Evolutionary conservation across 1,139 yeast genomes (phyloP).

Genomic region (Dujonia santamariae): DNA sequence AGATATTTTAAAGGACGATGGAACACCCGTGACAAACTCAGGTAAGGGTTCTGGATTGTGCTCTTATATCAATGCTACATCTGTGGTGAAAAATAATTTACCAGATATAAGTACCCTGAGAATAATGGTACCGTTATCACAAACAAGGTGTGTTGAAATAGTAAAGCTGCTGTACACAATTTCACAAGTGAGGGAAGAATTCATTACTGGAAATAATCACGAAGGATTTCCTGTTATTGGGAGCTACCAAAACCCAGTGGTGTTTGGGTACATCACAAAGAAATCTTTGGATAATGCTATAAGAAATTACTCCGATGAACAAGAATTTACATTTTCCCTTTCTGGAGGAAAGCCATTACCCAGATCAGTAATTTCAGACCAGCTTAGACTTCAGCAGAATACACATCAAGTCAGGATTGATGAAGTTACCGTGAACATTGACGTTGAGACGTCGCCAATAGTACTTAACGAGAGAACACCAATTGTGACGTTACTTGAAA

Average conservation of each 20-base stretch:
- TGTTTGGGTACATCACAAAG: constrained; percentile 31
- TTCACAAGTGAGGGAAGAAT: constrained; percentile 14
- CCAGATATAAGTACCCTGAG: constrained; percentile 31
- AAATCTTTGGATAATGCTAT: background rate
- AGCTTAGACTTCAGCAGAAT: constrained; percentile 3
- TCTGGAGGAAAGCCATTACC: constrained; percentile 1
- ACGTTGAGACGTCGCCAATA: constrained; percentile 19
- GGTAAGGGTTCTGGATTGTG: constrained; percentile 44
- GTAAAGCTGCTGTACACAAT: constrained; percentile 23
- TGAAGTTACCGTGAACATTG: constrained; percentile 12
- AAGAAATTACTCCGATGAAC: no score
- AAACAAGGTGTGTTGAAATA: constrained; percentile 29
- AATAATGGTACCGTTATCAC: constrained; percentile 31
- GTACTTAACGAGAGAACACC: constrained; percentile 34
- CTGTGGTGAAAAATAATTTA: constrained; percentile 25
- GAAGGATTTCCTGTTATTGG: constrained; percentile 44
- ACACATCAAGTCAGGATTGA: background rate
- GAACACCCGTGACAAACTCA: constrained; percentile 17
- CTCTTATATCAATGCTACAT: constrained; percentile 30
- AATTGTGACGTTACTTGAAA: constrained; percentile 33
- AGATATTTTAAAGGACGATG: no score
- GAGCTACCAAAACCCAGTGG: constrained; percentile 22
- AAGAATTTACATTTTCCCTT: constrained; percentile 1
- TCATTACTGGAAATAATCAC: constrained; percentile 31
- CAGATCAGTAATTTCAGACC: constrained; percentile 7